phyloP scores from a whole-genome alignment of 176 grass and related monocot species.

The Otatea glauca region DNA sequence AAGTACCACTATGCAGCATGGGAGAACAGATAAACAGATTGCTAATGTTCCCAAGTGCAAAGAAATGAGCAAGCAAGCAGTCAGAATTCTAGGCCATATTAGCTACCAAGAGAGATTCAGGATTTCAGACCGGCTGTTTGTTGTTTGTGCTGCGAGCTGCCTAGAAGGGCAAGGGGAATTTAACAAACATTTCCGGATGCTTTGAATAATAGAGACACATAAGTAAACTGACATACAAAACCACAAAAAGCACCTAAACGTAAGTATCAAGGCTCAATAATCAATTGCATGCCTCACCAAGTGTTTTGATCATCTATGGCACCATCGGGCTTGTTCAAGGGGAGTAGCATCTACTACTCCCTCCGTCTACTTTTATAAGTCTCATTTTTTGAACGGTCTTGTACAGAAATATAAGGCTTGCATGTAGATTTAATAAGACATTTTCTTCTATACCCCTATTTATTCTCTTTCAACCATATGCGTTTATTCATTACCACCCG shows the following conservation, averaged over 20 bases:
- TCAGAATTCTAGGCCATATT: not conserved
- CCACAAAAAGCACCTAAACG: not conserved
- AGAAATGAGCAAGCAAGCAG: not conserved
- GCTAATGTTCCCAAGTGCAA: not conserved
- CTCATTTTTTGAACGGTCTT: too few relatives aligned
- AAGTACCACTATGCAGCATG: not conserved
- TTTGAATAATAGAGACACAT: not conserved
- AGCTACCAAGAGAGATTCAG: not conserved
- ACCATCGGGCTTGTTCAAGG: not conserved
- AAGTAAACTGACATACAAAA: not conserved
- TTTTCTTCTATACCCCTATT: too few relatives aligned
- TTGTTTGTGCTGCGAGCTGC: not conserved
- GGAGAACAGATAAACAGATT: not conserved
- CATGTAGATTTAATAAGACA: too few relatives aligned
- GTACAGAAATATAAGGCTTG: too few relatives aligned
- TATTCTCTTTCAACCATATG: too few relatives aligned
- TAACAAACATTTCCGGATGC: not conserved
- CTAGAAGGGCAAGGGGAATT: not conserved
- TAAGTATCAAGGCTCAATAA: not conserved
- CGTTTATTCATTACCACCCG: too few relatives aligned
- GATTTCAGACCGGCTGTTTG: too few relatives aligned
- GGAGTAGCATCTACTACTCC: too few relatives aligned
- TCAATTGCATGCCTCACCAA: not conserved
- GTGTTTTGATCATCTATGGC: too few relatives aligned
- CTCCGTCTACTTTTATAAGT: too few relatives aligned